Evolutionary conservation across 2,329 filamentous ascomycete genomes (phyloP), one percentile per base, ranked within the genome.

Genomic region (Colletotrichum higginsianum): DNA sequence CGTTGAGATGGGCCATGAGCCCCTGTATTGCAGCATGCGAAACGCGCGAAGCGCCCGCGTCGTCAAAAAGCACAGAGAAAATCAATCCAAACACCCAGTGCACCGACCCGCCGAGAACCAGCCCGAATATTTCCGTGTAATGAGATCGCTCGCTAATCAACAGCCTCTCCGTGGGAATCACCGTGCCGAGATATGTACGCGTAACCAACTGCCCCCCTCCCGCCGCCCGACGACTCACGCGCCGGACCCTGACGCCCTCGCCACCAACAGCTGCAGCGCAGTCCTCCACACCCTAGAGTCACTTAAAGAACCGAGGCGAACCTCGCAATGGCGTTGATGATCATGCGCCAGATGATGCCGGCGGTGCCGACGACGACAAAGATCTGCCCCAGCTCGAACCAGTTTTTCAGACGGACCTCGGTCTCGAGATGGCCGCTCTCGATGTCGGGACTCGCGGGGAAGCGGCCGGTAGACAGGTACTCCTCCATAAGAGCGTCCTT

Each of bases 401-500:
- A 84, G 63, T 86, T 80, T 52, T 84, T 82, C 0, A 88, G 87
- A 38, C 86, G 86, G 26, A 91, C 87, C 75, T 88, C 83, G 1
- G 89, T 91, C 79, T 91, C 89, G 75, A 91, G 83, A 63, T 87
- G 88, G 0, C 82, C 80, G 55, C 82, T 78, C 60, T 81, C 80
- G n/a, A 81, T 82, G 18, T 80, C 78, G 6, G 77, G 74, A 26
- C 76, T 85, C 8, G 90, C 85, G 0, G 96, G 96, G 77, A 98
- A 98, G 23, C 92, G 89, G 3, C 93, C 94, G 2, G 92, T 95
- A 18, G 88, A 86, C 66, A 92, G 84, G 79, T 94, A 98, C 75
- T 94, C 89, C 76, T 98, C 95, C 78, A 99, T 89, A 56, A 98
- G 86, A 40, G 90, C 90, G 77, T 99, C 96, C 81, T 99, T 99